Evolutionary conservation across 2,329 filamentous ascomycete species (phyloP), one percentile per base, ranked within the genome.

Genomic region (Aspergillaceae sp.): DNA sequence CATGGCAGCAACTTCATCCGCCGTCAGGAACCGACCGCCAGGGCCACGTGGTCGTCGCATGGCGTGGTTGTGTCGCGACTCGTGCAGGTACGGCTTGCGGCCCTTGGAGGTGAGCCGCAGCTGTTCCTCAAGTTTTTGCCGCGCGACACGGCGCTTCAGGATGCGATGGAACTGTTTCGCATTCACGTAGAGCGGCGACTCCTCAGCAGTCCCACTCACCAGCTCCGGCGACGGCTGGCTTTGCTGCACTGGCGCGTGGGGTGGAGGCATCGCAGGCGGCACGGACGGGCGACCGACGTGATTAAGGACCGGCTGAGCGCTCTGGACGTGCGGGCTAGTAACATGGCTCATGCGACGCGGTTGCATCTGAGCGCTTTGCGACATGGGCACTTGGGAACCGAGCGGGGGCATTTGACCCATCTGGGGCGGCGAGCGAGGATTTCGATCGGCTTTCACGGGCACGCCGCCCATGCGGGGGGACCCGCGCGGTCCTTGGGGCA

Each of bases 141-240:
- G 80, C 5, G 92, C 92, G 52, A 97, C 88, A 48, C 92, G 81
- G 48, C 92, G 80, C 74, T 98, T 97, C 45, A 98, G 71, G 42
- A 98, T 98, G 28, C 92, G 86, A 64, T 98, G 92, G 57, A 98
- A 98, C 61, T 98, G 92, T 67, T 98, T 98, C 4, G 92, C 92
- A 60, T 98, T 98, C 60, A 98, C 92, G 58, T 98, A 98, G 1
- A 98, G 74, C 0, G 92, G 92, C 0, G 91, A 91, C 63, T 98
- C 92, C 65, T 97, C 92, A 3, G 83, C 82, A 9, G 78, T 78
- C 9, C 77, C 76, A 5, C 84, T 74, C 1, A 85, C 78, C 58
- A 92, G 80, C 63, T 96, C 90, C 5, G 88, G 87, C 1, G 88
- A 91, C 51, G 87, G 81, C 51, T 79, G 78, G 69, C 84, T 83